Evolutionary conservation across 352 stramenopile genomes (phyloP).

Genomic region (Globisporangium megalacanthum): DNA sequence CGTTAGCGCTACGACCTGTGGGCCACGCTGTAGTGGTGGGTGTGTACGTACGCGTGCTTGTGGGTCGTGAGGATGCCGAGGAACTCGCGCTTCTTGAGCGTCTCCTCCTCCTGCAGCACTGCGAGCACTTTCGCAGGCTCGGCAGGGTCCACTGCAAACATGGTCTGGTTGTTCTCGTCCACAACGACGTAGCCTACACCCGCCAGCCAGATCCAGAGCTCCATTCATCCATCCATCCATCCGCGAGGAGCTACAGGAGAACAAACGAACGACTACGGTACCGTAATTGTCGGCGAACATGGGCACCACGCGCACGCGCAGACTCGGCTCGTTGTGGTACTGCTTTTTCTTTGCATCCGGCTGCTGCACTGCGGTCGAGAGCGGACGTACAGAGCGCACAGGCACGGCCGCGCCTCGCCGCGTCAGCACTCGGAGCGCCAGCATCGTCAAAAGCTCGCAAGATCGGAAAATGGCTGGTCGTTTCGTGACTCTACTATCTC

Average conservation of each 20-base stretch:
- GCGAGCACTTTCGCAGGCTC: conserved; percentile 57
- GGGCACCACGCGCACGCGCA: conserved; percentile 74
- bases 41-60: conserved; percentile 78
- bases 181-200: conserved; percentile 65
- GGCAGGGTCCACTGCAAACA: conserved; percentile 74
- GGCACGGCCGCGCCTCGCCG: background rate
- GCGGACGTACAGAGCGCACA: background rate
- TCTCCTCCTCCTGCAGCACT: conserved; percentile 68
- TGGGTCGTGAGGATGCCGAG: conserved; percentile 91
- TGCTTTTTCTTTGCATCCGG: conserved; percentile 37
- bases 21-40: no score
- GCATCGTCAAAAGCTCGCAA: background rate
- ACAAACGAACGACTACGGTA: conserved; percentile 9
- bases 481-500: no score
- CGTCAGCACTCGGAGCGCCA: background rate
- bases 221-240: no score
- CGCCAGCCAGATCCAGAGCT: background rate
- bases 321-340: conserved; percentile 64
- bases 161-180: conserved; percentile 78
- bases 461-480: no score
- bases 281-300: conserved; percentile 86
- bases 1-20: no score
- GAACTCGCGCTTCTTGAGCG: conserved; percentile 57
- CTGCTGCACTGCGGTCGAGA: background rate
- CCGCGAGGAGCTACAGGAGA: no score